Base-by-base conservation (phyloP, 2,329 filamentous ascomycete species). In the Monosporascus sp. region DNA sequence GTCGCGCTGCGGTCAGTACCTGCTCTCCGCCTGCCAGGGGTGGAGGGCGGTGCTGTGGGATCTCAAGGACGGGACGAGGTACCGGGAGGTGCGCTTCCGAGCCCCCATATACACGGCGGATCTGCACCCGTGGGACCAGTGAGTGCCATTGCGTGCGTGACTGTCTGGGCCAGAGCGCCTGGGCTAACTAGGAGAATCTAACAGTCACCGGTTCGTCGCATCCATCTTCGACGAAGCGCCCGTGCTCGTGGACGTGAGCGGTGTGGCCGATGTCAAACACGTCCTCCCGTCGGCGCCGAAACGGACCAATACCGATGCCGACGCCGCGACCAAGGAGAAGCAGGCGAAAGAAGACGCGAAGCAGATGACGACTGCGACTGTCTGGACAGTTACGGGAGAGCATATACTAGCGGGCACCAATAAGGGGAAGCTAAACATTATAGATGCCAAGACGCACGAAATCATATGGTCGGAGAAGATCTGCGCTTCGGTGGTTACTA, bases 11-110 rank as follows among this genome's bases (percentile, higher is more conserved):
- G 93, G 94, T 25, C 83, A 90, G 60, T 97, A 96, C 71, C 78
- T 99, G 50, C 81, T 99, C 53, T 96, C 90, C 54, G 89, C 91
- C 11, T 96, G 91, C 45, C 90, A 97, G 69, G 94, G 96, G 65
- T 97, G 93, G 89, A 96, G 95, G 72, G 92, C 89, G 58, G 91
- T 96, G 49, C 79, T 99, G 1, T 99, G 94, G 94, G 94, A 99
- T 70, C 76, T 99, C 54, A 81, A 81, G 51, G 77, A 83, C 54
- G 79, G 82, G 47, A 79, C 87, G 65, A 78, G 89, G 55, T 76
- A 92, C 64, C 87, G 92, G 59, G 92, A 90, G 61, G 88, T 97
- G 63, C 88, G 91, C 60, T 96, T 99, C 65, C 87, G 93, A 60
- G 90, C 92, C 3, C 91, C 93, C 1, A 89, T 96, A 37, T 99